A percentile compares a stretch with the other conserved stretches of the same genome.
phyloP scores from a whole-genome alignment of 352 stramenopile species.

The Plasmopara muralis region DNA sequence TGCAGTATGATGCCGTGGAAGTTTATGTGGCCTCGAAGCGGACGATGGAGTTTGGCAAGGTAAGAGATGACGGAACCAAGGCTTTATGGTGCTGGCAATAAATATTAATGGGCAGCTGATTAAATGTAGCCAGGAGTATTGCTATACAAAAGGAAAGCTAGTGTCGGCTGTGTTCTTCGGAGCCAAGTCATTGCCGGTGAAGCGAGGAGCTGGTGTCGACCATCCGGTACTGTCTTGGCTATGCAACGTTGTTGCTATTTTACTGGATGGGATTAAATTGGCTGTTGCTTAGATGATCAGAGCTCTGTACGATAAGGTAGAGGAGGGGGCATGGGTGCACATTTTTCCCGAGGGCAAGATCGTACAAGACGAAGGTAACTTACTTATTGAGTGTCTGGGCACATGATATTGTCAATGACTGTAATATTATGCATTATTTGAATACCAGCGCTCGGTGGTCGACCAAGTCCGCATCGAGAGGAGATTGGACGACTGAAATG shows the following conservation, averaged over 20 bases:
- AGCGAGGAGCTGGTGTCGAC: constrained; percentile 65
- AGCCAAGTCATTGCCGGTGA: constrained; percentile 65
- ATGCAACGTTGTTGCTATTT: background rate
- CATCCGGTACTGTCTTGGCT: constrained; percentile 31
- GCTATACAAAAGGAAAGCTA: constrained; percentile 56
- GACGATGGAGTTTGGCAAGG: constrained; percentile 73
- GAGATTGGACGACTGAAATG: constrained; percentile 83
- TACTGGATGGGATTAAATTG: background rate
- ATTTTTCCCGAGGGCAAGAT: constrained; percentile 87
- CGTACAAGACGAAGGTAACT: constrained; percentile 50
- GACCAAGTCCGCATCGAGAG: constrained; percentile 46
- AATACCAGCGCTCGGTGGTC: constrained; percentile 53
- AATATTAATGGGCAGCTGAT: background rate
- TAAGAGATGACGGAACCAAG: constrained; percentile 12
- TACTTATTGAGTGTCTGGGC: too few relatives aligned
- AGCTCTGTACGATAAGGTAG: constrained; percentile 73
- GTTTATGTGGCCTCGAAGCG: constrained; percentile 43
- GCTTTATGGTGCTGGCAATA: constrained; percentile 7
- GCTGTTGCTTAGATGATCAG: constrained; percentile 46
- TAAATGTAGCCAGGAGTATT: constrained; percentile 71
- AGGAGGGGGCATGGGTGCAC: constrained; percentile 77
- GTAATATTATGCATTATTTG: background rate
- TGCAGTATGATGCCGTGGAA: constrained; percentile 71
- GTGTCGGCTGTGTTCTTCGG: constrained; percentile 57
- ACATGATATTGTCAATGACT: background rate